Base-by-base conservation (phyloP, 441 rosid species). In the Omphalea diandra region DNA sequence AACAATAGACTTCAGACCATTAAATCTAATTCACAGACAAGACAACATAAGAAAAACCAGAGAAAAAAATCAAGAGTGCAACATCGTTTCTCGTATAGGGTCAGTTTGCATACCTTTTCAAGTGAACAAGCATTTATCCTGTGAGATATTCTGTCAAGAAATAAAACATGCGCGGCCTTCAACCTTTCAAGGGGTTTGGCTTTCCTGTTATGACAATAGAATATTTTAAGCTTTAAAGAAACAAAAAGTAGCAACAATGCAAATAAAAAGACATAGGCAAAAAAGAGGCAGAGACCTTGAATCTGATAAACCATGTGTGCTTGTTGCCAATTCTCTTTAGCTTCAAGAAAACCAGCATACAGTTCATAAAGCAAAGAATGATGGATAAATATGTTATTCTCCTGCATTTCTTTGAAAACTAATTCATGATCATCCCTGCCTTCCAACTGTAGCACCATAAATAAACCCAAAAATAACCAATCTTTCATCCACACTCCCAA, bases 311-410 rank as follows among this genome's bases (percentile, higher is more conserved):
- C 86, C 78, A 41, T 68, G 67, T 82, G 64, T 20, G 97, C 94
- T 63, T 86, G 86, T 61, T 47, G 77, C 93, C 91, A 87, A 57
- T 79, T 80, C 76, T 88, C 96, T 79, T 85, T 92, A 31, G 81
- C 81, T 83, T 94, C 98, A 50, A 94, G 96, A 65, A 92, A 80
- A 35, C 77, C 58, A 17, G 97, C 96, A 53, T 83, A 92, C 86
- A 88, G 80, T 73, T 90, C 94, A 76, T 94, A 94, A 53, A 89
- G 88, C 71, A 79, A 73, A 26, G 93, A 75, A 67, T 82, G 58
- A 17, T 81, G 77, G 10, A 77, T 52, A 53, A 91, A 90, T 58
- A 87, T 83, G 71, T 67, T 68, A 36, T 64, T 81, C 75, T 83
- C 86, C 74, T 80, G 87, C 83, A 90, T 73, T 77, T 92, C 88